Conservation (phyloP, 2,329 filamentous ascomycete genomes). For the Byssochlamys sp. region DNA sequence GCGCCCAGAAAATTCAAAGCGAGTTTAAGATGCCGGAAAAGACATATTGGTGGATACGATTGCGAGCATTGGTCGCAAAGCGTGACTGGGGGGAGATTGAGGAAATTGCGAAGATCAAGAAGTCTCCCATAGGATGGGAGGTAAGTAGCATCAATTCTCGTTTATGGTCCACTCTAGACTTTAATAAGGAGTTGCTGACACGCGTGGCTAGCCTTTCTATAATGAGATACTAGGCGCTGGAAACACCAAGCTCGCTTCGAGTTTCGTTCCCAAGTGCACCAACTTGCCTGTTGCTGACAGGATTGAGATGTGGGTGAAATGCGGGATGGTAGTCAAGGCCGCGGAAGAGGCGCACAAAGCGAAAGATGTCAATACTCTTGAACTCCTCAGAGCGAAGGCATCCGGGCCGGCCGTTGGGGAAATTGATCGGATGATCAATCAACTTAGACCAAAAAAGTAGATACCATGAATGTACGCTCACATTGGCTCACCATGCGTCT, state of each 20-base stretch:
- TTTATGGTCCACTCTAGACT: slow-evolving; percentile 4
- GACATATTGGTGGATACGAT: slow-evolving; percentile 74
- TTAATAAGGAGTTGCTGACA: slow-evolving; percentile 18
- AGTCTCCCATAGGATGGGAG: slow-evolving; percentile 94
- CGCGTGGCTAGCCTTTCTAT: slow-evolving; percentile 63
- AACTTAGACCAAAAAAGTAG: slow-evolving; percentile 39
- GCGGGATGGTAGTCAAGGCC: slow-evolving; percentile 77
- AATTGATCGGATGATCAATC: slow-evolving; percentile 67
- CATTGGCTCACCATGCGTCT: not conserved
- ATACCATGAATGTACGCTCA: slow-evolving; percentile 8
- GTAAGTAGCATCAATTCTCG: slow-evolving; percentile 40
- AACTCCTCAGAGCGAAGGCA: slow-evolving; percentile 63
- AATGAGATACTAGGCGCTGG: slow-evolving; percentile 80
- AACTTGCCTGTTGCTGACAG: slow-evolving; percentile 57
- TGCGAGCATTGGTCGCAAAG: slow-evolving; percentile 79
- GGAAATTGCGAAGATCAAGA: slow-evolving; percentile 63
- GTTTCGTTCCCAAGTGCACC: slow-evolving; percentile 82
- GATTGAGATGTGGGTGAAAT: slow-evolving; percentile 92
- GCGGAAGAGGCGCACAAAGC: slow-evolving; percentile 80
- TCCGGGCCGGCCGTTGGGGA: slow-evolving; percentile 61
- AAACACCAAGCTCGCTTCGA: slow-evolving; percentile 72
- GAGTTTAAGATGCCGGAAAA: slow-evolving; percentile 93
- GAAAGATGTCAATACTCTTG: slow-evolving; percentile 68
- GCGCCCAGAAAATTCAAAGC: slow-evolving; percentile 75
- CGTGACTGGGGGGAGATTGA: slow-evolving; percentile 89